Evolutionary conservation across 371 early-diverging fungal genomes (phyloP).

Genomic region (Mucor circinelloides): DNA sequence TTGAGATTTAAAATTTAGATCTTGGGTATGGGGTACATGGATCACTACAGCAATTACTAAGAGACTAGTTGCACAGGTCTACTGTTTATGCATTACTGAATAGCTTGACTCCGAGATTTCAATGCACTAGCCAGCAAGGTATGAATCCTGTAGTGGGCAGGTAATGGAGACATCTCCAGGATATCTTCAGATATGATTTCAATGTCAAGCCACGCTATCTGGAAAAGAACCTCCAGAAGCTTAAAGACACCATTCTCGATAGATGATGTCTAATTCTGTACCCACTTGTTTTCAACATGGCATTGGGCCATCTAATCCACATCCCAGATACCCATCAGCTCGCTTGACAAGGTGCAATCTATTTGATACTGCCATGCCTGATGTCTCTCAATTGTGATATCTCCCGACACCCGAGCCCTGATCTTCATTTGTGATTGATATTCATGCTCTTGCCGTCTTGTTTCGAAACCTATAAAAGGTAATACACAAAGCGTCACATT

Average conservation of each 20-base stretch:
- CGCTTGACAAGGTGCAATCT: background rate
- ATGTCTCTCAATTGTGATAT: background rate
- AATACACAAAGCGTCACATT: slow-evolving; percentile 8
- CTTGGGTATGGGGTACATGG: background rate
- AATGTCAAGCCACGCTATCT: too few species aligned
- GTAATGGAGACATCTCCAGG: too few species aligned
- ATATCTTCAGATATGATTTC: too few species aligned
- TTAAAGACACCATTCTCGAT: too few species aligned
- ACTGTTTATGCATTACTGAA: background rate
- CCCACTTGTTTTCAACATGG: too few species aligned
- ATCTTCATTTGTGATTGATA: background rate
- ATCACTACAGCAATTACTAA: background rate
- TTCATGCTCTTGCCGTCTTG: background rate
- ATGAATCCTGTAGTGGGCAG: too few species aligned
- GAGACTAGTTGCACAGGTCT: background rate
- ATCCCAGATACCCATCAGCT: too few species aligned
- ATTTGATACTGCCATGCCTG: background rate
- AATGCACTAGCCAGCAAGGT: too few species aligned
- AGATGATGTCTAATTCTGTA: too few species aligned
- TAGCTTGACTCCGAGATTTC: background rate
- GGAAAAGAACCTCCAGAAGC: too few species aligned
- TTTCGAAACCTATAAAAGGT: background rate
- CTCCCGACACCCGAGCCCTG: background rate
- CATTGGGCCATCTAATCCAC: too few species aligned
- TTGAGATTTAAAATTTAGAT: background rate